Conservation (phyloP, 306 rosid species). For the Fagus sylvatica region DNA sequence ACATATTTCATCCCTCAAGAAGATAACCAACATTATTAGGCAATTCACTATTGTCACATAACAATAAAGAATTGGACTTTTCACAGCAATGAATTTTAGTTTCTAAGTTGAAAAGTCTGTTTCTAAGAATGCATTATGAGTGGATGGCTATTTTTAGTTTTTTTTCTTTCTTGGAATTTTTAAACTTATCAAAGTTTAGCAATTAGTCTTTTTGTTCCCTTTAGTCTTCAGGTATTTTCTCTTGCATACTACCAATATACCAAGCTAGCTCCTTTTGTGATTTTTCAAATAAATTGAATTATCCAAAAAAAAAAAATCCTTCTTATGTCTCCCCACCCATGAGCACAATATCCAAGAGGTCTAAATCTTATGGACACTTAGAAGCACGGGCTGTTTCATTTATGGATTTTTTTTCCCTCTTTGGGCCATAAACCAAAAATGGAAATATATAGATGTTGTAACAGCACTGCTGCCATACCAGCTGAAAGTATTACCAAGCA, state of each 20-base stretch:
- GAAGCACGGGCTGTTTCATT: background rate
- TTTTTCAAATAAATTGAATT: background rate
- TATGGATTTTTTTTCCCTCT: too few species aligned
- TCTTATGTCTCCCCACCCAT: background rate
- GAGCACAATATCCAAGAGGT: background rate
- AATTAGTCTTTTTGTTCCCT: background rate
- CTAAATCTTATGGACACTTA: background rate
- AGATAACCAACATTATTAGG: background rate
- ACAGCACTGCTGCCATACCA: too few species aligned
- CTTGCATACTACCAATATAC: background rate
- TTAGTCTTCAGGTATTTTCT: background rate
- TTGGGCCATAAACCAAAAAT: background rate
- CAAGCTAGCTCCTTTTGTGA: background rate
- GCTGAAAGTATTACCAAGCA: too few species aligned
- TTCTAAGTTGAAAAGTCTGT: background rate
- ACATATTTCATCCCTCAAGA: background rate
- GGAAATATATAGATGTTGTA: background rate
- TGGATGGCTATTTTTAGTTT: background rate
- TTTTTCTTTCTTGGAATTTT: background rate
- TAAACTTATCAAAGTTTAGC: background rate
- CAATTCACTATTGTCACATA: background rate
- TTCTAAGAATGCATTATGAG: background rate
- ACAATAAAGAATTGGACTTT: background rate
- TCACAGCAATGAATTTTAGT: background rate
- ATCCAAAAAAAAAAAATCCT: background rate